Evolutionary conservation across 306 rosid species (phyloP).

Genomic region (Sophora flavescens): DNA sequence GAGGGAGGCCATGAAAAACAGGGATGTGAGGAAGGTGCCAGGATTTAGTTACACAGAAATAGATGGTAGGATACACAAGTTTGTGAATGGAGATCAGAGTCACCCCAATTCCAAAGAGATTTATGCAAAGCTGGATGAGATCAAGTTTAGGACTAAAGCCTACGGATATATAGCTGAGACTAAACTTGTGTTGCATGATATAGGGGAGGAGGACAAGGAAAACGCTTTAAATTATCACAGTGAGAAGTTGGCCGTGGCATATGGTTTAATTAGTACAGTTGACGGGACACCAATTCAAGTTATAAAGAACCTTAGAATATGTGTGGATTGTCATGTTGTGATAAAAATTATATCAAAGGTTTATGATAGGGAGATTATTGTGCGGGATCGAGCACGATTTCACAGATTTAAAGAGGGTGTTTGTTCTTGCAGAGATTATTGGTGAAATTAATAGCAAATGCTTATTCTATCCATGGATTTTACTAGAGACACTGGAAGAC

Average conservation of each 20-base stretch:
- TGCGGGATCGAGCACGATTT: constrained; percentile 87
- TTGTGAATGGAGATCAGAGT: constrained; percentile 77
- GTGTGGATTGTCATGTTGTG: constrained; percentile 82
- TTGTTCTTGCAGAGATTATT: constrained; percentile 91
- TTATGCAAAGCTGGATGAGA: constrained; percentile 87
- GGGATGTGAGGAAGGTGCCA: constrained; percentile 81
- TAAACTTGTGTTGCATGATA: constrained; percentile 85
- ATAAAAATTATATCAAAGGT: constrained; percentile 70
- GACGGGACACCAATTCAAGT: constrained; percentile 79
- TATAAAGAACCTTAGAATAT: constrained; percentile 89
- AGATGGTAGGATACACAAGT: constrained; percentile 70
- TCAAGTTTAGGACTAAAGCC: constrained; percentile 63
- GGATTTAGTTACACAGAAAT: constrained; percentile 86
- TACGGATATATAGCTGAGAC: constrained; percentile 75
- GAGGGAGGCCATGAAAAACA: constrained; percentile 72
- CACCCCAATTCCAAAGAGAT: constrained; percentile 67
- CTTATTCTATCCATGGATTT: not conserved
- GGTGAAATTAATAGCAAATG: constrained; percentile 58
- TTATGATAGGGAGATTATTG: constrained; percentile 78
- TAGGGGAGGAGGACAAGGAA: constrained; percentile 92
- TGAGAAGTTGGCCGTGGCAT: constrained; percentile 92
- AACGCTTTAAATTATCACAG: constrained; percentile 80
- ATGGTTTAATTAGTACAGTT: constrained; percentile 74
- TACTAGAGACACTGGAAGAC: not conserved
- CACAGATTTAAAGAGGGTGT: constrained; percentile 79